Conservation (phyloP, 768 basidiomycete genomes). For the Kwoniella bestiolae region DNA sequence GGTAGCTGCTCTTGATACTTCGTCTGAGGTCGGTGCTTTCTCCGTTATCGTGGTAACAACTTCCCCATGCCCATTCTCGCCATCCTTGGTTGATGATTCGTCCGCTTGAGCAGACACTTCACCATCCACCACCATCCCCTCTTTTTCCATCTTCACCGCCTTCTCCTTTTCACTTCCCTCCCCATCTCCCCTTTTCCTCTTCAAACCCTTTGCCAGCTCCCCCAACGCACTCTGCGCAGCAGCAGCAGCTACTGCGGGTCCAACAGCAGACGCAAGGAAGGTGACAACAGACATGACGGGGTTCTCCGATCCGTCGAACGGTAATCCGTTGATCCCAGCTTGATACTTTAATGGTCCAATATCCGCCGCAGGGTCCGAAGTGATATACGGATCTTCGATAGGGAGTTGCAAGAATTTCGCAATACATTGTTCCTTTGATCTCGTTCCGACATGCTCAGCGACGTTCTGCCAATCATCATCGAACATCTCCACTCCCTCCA, state of each 20-base stretch:
- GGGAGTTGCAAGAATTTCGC: slow-evolving; percentile 93
- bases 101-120: slow-evolving; percentile 16
- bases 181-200: slow-evolving; percentile 50
- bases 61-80: slow-evolving; percentile 14
- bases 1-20: slow-evolving; percentile 78
- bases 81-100: slow-evolving; percentile 11
- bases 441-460: slow-evolving; percentile 88
- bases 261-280: slow-evolving; percentile 84
- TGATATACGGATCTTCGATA: slow-evolving; percentile 92
- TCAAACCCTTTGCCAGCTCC: slow-evolving; percentile 71
- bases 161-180: slow-evolving; percentile 27
- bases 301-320: slow-evolving; percentile 93
- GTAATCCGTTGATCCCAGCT: slow-evolving; percentile 63
- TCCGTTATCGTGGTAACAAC: slow-evolving; percentile 27
- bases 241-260: slow-evolving; percentile 85
- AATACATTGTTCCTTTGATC: slow-evolving; percentile 92
- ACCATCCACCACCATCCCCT: slow-evolving; percentile 63
- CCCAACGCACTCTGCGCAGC: slow-evolving; percentile 89
- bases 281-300: slow-evolving; percentile 99
- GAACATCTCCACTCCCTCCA: slow-evolving; percentile 98
- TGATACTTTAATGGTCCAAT: slow-evolving; percentile 52
- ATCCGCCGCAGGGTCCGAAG: slow-evolving; percentile 58
- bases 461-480: slow-evolving; percentile 95
- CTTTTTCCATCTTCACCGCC: slow-evolving; percentile 27
- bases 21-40: slow-evolving; percentile 65